These are phyloP conservation scores for Pleoardoris graminearum DNA, from an alignment of 2,329 filamentous ascomycete species.

Conservation along the genomic window DNA sequence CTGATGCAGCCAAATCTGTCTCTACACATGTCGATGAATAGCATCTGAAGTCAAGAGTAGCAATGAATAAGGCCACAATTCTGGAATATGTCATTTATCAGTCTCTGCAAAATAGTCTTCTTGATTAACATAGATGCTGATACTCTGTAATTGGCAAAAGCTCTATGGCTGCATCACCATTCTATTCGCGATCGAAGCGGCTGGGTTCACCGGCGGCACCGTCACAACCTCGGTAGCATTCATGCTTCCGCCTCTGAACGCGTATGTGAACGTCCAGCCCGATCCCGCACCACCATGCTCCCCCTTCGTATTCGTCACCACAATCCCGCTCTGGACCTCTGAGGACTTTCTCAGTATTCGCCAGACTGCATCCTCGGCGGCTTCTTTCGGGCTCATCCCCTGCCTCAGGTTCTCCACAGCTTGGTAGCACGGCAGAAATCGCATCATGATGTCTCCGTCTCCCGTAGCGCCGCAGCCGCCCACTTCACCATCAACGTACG, in stretches of 20 bases:
- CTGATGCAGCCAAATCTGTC: too few relatives aligned
- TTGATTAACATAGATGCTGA: too few relatives aligned
- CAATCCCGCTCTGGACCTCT: neutral
- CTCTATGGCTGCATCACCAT: too few relatives aligned
- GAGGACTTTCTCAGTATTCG: neutral
- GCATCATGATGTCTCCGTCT: slow-evolving; percentile 4
- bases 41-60: too few relatives aligned
- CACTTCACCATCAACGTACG: neutral
- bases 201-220: neutral
- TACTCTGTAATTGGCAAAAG: too few relatives aligned
- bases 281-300: neutral
- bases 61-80: too few relatives aligned
- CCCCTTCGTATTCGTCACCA: neutral
- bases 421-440: neutral
- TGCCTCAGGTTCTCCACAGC: neutral
- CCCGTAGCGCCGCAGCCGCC: neutral
- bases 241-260: neutral
- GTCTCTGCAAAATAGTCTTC: too few relatives aligned
- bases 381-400: neutral
- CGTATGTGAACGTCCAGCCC: slow-evolving; percentile 3
- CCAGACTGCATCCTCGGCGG: neutral
- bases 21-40: too few relatives aligned
- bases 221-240: neutral
- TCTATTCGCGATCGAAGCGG: too few relatives aligned
- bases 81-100: too few relatives aligned